Base-by-base conservation (phyloP, 1,284 basidiomycete species). In the Trametes sp. region DNA sequence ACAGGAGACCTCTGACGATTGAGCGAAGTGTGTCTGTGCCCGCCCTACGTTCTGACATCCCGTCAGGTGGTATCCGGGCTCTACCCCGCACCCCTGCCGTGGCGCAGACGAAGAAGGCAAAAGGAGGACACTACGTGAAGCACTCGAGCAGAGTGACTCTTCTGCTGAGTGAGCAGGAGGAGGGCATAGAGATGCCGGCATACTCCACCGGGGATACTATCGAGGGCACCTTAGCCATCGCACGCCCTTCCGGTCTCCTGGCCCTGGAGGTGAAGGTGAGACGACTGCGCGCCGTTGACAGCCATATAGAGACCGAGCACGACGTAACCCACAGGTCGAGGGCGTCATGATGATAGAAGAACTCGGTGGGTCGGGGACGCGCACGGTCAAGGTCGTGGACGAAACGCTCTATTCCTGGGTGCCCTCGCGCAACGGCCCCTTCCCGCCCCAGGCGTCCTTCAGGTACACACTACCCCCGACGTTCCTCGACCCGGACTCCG, bases 391-490 rank as follows among this genome's bases (percentile, higher is more conserved):
- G 33, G 62, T 71, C 28, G 33, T 75, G 3, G 63, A 67, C 45
- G 69, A 71, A 33, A 64, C 61, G 28, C 59, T 74, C 24, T 75
- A 69, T 62, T 57, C 63, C 19, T 75, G 74, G 74, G 59, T 70
- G 9, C 61, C 70, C 11, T 46, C 67, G 19, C 54, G 62, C 21
- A 29, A 70, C 44, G 57, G 64, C 4, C 45, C 70, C 14, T 69
- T 75, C 49, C 73, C 73, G 3, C 57, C 69, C n/a, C 69, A 68
- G 54, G 67, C 71, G 38, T 60, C 71, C 9, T 73, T 75, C 61
- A 62, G 66, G 4, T 75, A 73, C 51, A 68, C 69, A 1, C 63
- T 75, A 14, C 74, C 74, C 4, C 58, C 46, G 21, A 60, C 66
- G n/a, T 74, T 70, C 59, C 57, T 38, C 24, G 69, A 73, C 51